phyloP scores from a whole-genome alignment of 2,329 filamentous ascomycete species.

The Hypoxylon sp. region DNA sequence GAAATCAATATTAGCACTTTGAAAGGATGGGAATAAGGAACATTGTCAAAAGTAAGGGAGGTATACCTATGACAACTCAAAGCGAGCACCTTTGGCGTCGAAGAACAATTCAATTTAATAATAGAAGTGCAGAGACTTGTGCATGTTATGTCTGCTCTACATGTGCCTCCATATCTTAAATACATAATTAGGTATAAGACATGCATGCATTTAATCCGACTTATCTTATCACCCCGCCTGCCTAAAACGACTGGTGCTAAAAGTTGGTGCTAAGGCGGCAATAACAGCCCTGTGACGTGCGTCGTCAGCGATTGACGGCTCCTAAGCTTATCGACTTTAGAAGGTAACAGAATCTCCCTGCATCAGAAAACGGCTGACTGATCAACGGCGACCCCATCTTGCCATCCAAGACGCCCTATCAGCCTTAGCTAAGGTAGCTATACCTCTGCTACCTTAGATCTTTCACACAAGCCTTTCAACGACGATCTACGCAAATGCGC shows the following conservation, averaged over 20 bases:
- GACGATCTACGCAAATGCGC: conserved; percentile 42
- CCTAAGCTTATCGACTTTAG: conserved; percentile 29
- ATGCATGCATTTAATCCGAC: no score
- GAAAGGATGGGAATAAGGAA: neutral
- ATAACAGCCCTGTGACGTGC: conserved; percentile 35
- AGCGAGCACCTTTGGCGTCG: neutral
- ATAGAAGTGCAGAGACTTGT: no score
- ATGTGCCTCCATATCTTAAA: no score
- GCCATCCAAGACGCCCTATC: neutral
- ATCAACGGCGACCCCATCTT: conserved; percentile 15
- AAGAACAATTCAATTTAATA: neutral
- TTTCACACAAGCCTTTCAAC: conserved; percentile 6
- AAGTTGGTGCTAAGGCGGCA: conserved; percentile 25
- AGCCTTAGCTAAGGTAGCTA: conserved; percentile 7
- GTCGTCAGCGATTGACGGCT: conserved; percentile 23
- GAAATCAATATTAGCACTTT: neutral
- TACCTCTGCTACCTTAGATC: conserved; percentile 13
- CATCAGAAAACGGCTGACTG: conserved; percentile 30
- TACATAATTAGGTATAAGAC: no score
- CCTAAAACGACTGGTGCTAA: conserved; percentile 18
- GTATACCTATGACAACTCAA: neutral
- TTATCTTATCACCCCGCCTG: conserved; percentile 29
- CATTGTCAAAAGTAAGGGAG: no score
- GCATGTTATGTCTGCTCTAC: neutral
- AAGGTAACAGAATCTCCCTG: conserved; percentile 36